Percentiles rank a stretch among this genome's conserved stretches.
phyloP scores from a whole-genome alignment of 768 basidiomycete genomes.

The Xerocomellus amylosporus region DNA sequence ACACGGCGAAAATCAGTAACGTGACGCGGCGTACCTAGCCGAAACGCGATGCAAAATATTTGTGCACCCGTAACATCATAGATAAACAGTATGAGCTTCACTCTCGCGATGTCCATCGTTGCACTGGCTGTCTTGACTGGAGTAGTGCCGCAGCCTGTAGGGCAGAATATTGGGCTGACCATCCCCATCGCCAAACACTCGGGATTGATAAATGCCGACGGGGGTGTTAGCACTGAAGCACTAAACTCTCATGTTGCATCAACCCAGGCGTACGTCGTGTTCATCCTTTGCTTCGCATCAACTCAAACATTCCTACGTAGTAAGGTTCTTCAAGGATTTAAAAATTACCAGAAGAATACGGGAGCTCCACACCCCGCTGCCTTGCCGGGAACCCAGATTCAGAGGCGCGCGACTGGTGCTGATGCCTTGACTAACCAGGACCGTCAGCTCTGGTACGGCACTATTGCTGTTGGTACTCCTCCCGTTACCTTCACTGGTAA shows the following conservation, averaged over 20 bases:
- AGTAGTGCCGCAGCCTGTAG: not conserved
- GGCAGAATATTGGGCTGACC: not conserved
- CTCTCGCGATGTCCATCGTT: not conserved
- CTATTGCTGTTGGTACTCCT: slow-evolving; percentile 15
- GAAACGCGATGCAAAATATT: too few relatives aligned
- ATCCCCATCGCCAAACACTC: slow-evolving; percentile 12
- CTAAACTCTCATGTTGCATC: slow-evolving; percentile 7
- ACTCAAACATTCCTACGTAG: not conserved
- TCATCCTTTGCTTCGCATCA: not conserved
- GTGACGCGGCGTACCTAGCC: too few relatives aligned
- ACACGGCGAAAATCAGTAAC: too few relatives aligned
- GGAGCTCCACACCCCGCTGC: not conserved
- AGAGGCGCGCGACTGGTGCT: not conserved
- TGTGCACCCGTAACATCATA: too few relatives aligned
- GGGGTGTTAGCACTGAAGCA: not conserved
- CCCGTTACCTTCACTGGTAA: not conserved
- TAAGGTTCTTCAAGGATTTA: slow-evolving; percentile 1
- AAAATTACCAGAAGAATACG: slow-evolving; percentile 1
- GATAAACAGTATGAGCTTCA: slow-evolving; percentile 5
- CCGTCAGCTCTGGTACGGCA: slow-evolving; percentile 8
- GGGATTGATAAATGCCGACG: not conserved
- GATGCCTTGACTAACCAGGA: not conserved
- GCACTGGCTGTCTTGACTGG: slow-evolving; percentile 1
- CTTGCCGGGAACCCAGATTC: not conserved
- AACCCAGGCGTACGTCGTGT: slow-evolving; percentile 1